Evolutionary conservation across 2,329 filamentous ascomycete species (phyloP), one percentile per base, ranked within the genome.

Genomic region (Xylaria hypoxylon): DNA sequence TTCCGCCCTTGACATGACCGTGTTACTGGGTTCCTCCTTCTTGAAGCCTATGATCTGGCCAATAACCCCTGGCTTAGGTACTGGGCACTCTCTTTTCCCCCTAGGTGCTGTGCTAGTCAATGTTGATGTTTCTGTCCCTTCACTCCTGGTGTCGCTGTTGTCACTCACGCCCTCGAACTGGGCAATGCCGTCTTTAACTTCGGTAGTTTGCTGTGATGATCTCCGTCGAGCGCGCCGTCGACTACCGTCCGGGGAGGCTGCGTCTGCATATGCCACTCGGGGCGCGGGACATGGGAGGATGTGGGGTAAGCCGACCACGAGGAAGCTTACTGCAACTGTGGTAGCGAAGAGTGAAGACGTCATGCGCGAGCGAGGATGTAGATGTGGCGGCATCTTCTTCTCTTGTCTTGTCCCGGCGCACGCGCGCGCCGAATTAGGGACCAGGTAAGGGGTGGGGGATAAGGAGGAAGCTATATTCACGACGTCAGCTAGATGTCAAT

Each of bases 261-360:
- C 89, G 78, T 97, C 94, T 73, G 93, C 91, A 73, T 91, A 90
- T 38, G 89, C 87, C 35, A 88, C 83, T 70, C 92, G 87, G 2
- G 92, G 92, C 51, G 93, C 92, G 1, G 96, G 96, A 77, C 96
- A 99, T 1, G 96, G 96, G 19, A 99, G 87, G 33, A 96, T 77
- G 79, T 99, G 96, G 24, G 96, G 96, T 50, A 97, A 84, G 33
- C 89, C 93, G 59, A 99, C 96, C 68, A 99, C 94, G 70, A 97
- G 87, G 79, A 99, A 97, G 73, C 92, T 96, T 35, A 94, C 90
- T 69, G 92, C 86, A 61, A 98, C 87, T 1, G 95, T 98, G n/a
- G 92, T 93, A 57, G 93, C 94, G 83, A 99, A 99, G 67, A 99
- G 90, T 51, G 94, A 96, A 63, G 92, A 94, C 74, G 96, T 99